These are phyloP conservation scores for Phytophthora fragariae DNA, from an alignment of 352 stramenopile species.

Conservation along the genomic window DNA sequence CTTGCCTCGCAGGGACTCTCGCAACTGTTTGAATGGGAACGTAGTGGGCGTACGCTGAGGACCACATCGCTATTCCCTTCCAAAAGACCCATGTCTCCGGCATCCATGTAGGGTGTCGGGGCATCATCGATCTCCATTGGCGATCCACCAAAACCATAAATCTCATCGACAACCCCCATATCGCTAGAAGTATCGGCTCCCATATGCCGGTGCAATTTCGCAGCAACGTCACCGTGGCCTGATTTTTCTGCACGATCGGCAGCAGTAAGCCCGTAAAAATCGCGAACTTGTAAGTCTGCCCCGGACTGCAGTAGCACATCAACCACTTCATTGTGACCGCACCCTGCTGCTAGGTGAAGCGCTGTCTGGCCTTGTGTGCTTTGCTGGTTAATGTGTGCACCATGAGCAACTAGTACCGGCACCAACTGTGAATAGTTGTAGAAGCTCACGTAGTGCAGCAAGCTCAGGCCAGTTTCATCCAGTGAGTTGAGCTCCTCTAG, in stretches of 20 bases:
- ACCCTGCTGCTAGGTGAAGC: conserved; percentile 86
- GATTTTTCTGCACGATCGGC: conserved; percentile 84
- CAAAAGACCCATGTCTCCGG: conserved; percentile 47
- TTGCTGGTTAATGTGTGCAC: conserved; percentile 86
- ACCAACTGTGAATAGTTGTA: conserved; percentile 90
- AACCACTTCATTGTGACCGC: conserved; percentile 73
- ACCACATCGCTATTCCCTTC: conserved; percentile 22
- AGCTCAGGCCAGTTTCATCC: conserved; percentile 84
- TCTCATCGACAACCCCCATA: conserved; percentile 27
- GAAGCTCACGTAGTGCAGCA: conserved; percentile 92
- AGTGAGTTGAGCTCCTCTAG: conserved; percentile 90
- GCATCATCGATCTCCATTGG: conserved; percentile 64
- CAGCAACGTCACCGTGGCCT: conserved; percentile 57
- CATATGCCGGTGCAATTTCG: conserved; percentile 58
- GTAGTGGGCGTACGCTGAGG: neutral
- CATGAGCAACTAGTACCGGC: conserved; percentile 78
- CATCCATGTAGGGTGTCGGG: conserved; percentile 46
- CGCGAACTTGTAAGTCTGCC: conserved; percentile 64
- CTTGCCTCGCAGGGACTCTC: conserved; percentile 43
- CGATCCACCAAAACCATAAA: conserved; percentile 41
- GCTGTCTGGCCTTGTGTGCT: conserved; percentile 85
- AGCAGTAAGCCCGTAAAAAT: conserved; percentile 79
- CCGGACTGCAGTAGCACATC: conserved; percentile 66
- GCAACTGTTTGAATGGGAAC: conserved; percentile 41
- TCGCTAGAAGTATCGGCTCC: conserved; percentile 12